Percentiles rank a stretch among this genome's conserved stretches.
Evolutionary conservation across 345 rosid species (phyloP).

Genomic region (Euphorbia lathyris): DNA sequence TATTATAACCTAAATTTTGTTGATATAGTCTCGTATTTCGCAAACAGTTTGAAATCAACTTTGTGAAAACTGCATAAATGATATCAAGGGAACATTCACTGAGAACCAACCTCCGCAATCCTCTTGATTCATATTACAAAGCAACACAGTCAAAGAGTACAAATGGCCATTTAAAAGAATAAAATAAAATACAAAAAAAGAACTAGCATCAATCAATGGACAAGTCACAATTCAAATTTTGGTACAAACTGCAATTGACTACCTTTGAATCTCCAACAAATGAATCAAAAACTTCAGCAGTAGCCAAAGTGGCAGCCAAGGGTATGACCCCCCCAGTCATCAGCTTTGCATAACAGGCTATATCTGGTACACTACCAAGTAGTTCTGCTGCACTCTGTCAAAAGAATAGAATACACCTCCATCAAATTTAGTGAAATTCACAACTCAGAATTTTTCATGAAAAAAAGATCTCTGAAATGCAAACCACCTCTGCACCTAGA

Average conservation of each 20-base stretch:
- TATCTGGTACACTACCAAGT: constrained; percentile 79
- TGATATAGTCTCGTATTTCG: neutral
- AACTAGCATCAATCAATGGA: neutral
- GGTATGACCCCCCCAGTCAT: constrained; percentile 92
- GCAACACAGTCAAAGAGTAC: neutral
- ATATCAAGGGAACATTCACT: constrained; percentile 1
- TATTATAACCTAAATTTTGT: neutral
- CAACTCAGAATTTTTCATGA: neutral
- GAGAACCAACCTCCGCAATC: neutral
- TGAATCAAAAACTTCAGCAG: constrained; percentile 63
- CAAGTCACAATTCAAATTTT: constrained; percentile 1
- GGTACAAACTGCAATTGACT: constrained; percentile 9
- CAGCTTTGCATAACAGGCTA: constrained; percentile 90
- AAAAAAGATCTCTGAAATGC: neutral
- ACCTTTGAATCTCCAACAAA: constrained; percentile 95
- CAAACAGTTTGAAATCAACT: neutral
- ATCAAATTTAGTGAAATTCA: constrained; percentile 11
- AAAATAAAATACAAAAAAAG: neutral
- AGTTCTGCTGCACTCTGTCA: constrained; percentile 73
- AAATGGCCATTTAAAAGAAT: neutral
- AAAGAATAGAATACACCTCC: constrained; percentile 17
- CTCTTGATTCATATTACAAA: neutral
- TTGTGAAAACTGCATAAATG: constrained; percentile 1
- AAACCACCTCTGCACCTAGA: constrained; percentile 79
- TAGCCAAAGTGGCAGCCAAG: constrained; percentile 81